Evolutionary conservation across 164 flowering plant genomes (phyloP), one percentile per base, ranked within the genome.

Genomic region (Magnolia officinalis): DNA sequence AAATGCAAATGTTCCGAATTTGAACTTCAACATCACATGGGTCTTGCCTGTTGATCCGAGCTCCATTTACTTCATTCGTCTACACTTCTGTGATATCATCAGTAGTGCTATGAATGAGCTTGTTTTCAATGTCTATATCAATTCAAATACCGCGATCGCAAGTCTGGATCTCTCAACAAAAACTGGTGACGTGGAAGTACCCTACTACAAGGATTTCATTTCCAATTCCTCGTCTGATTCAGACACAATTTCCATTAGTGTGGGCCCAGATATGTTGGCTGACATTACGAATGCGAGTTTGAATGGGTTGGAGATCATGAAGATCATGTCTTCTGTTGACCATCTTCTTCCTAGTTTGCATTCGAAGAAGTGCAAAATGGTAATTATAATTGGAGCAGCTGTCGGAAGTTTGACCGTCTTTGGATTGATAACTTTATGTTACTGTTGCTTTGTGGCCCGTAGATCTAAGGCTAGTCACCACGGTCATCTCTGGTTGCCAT

Each of bases 281-380:
- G 91, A 88, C 14, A 6, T 58, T 24, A 19, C 78, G 2, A 79
- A 87, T 79, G 99, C 94, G 20, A 89, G 86, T 24, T 13, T 96
- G 82, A 96, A 94, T 83, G 99, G 99, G 9, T 77, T 96, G 76
- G 99, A 96, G 85, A 84, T 96, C 61, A 84, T 94, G 94, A 92
- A 90, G 79, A 90, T 95, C 29, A 49, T 70, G 19, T 78, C 80
- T 65, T 76, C 98, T 23, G 91, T 89, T 31, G 81, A 78, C 26
- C 75, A 67, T 65, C 76, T 90, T 70, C 85, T 90, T 80, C 88
- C 91, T 2, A 49, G 67, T 29, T 51, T 81, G 23, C 63, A 81
- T 26, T 78, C 85, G 1, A 84, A 87, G 75, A 88, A 81, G 80
- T 82, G 58, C 73, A 85, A 82, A 71, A 76, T 72, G n/a, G 83